phyloP scores from a whole-genome alignment of 768 basidiomycete species.

The Termitomyces sp. region DNA sequence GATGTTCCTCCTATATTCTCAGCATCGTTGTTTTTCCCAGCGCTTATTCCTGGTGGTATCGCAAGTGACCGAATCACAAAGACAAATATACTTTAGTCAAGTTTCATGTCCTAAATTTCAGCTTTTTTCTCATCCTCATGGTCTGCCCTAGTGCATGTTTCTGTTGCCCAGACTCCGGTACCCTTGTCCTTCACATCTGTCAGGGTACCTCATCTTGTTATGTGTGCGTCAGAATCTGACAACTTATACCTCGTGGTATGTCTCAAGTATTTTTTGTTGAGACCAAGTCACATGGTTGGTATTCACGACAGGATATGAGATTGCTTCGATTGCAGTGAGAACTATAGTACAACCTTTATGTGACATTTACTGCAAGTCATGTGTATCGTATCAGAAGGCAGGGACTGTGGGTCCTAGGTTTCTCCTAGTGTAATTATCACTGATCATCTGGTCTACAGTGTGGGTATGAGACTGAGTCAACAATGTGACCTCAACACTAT shows the following conservation, averaged over 20 bases:
- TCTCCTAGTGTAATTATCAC: background rate
- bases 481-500: constrained; percentile 1
- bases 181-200: background rate
- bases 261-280: background rate
- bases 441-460: constrained; percentile 3
- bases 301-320: background rate
- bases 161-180: background rate
- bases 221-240: background rate
- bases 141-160: background rate
- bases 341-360: background rate
- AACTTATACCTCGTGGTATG: background rate
- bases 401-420: background rate
- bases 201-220: background rate
- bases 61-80: background rate
- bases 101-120: background rate
- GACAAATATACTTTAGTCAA: background rate
- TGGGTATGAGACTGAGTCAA: background rate
- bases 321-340: background rate
- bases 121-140: background rate
- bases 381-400: background rate
- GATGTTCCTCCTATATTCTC: background rate
- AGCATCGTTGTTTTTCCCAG: background rate
- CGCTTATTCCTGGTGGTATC: background rate
- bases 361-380: background rate
- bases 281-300: background rate